Evolutionary conservation across 176 grass and related monocot genomes (phyloP), one percentile per base, ranked within the genome.

Genomic region (Lolium perenne): DNA sequence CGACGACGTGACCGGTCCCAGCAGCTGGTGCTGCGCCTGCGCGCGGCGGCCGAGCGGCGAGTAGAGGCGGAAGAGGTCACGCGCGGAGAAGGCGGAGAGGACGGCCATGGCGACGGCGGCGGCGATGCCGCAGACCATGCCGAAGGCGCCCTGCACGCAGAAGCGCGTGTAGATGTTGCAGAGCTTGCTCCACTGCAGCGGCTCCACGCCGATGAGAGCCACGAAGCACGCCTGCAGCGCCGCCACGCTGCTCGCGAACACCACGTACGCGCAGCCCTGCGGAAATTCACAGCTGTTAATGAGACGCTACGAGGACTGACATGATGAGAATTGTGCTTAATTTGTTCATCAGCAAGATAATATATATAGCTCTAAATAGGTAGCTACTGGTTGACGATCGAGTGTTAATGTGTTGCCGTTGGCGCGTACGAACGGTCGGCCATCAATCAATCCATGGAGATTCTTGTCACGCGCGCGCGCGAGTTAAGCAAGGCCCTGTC

Each of bases 141-240:
- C 87, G 38, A 74, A 89, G 53, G 68, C 91, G n/a, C 90, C 76
- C 78, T 93, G 88, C 18, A 83, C 71, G 43, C 93, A 95, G 86
- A 91, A 95, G 8, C 88, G 77, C 6, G 88, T 85, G 76, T 95
- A 95, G 32, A 95, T 91, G 86, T 95, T 91, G 80, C 93, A 95
- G n/a, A 95, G 86, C 86, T 85, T 91, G 78, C 45, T 76, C 94
- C 94, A 95, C 72, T 93, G 88, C 26, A 95, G 50, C 10, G 13
- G 58, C 26, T 50, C 10, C n/a, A 93, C 76, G 25, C 93, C 93
- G 4, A 11, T 75, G 29, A 91, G 15, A 3, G 91, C 91, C 32
- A 91, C 81, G 21, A 89, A 4, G 13, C 91, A 84, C 10, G 74
- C 93, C 77, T 93, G 86, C 49, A 91, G 43, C 41, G 86, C 91